phyloP scores from a whole-genome alignment of 305 asterid genomes.

The Solanum chacoense region DNA sequence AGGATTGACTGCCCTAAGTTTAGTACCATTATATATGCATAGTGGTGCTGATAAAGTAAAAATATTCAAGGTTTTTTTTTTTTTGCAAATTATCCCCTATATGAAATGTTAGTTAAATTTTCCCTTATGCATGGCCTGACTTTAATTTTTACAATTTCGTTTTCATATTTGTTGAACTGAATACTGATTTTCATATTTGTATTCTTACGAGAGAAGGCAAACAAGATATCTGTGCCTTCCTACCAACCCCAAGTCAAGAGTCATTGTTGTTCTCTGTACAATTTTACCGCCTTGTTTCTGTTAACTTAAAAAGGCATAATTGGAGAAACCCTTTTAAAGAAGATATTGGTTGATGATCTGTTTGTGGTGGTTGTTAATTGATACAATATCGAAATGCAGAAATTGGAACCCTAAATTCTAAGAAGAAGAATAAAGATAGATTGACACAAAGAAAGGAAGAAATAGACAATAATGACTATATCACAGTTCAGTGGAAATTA shows the following conservation, averaged over 20 bases:
- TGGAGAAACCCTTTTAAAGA: neutral
- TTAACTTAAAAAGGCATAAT: neutral
- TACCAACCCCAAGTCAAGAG: neutral
- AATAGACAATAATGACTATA: neutral
- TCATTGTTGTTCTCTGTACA: neutral
- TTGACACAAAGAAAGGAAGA: neutral
- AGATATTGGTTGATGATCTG: neutral
- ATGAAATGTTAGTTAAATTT: neutral
- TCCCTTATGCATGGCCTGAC: neutral
- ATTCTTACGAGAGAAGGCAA: neutral
- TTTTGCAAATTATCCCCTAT: neutral
- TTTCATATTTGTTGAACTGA: neutral
- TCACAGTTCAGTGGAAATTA: neutral
- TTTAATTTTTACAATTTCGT: neutral
- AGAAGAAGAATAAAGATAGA: neutral
- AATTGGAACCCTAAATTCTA: neutral
- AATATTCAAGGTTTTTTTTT: neutral
- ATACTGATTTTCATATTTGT: neutral
- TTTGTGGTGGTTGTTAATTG: neutral
- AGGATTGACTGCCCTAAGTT: neutral
- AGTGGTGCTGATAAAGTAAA: neutral
- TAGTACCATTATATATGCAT: neutral
- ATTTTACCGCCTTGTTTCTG: neutral
- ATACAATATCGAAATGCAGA: neutral
- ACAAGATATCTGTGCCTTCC: neutral